These are phyloP conservation scores for Trichoderma koningiopsis DNA, from an alignment of 2,329 filamentous ascomycete species.

Conservation along the genomic window DNA sequence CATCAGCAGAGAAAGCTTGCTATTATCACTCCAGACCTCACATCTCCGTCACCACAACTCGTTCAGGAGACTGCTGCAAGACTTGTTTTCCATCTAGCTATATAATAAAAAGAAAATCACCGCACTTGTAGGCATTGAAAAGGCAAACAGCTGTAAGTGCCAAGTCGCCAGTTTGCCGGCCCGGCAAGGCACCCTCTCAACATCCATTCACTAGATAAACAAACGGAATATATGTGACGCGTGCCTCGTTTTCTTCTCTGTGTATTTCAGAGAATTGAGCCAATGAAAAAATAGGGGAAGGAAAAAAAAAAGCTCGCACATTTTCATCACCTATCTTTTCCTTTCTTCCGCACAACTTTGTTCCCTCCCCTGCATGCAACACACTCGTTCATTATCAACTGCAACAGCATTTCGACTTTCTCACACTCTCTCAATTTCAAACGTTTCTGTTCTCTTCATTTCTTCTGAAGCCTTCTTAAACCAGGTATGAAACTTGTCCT, in stretches of 20 bases:
- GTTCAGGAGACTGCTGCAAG: neutral
- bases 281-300: neutral
- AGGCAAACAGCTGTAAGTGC: neutral
- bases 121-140: neutral
- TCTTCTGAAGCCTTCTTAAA: neutral
- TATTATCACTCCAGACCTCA: neutral
- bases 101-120: neutral
- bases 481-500: constrained; percentile 1
- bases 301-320: neutral
- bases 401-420: neutral
- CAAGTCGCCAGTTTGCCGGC: constrained; percentile 8
- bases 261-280: constrained; percentile 24
- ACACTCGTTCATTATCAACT: constrained; percentile 15
- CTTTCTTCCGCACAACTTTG: neutral
- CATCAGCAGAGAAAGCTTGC: neutral
- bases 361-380: constrained; percentile 15
- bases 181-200: constrained; percentile 5
- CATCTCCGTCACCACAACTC: neutral
- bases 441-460: neutral
- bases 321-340: neutral
- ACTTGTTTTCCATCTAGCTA: neutral
- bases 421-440: neutral
- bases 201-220: constrained; percentile 22
- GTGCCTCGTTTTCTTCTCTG: neutral
- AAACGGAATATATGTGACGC: constrained; percentile 1